Evolutionary conservation across 306 rosid species (phyloP).

Genomic region (Fragaria vesca): DNA sequence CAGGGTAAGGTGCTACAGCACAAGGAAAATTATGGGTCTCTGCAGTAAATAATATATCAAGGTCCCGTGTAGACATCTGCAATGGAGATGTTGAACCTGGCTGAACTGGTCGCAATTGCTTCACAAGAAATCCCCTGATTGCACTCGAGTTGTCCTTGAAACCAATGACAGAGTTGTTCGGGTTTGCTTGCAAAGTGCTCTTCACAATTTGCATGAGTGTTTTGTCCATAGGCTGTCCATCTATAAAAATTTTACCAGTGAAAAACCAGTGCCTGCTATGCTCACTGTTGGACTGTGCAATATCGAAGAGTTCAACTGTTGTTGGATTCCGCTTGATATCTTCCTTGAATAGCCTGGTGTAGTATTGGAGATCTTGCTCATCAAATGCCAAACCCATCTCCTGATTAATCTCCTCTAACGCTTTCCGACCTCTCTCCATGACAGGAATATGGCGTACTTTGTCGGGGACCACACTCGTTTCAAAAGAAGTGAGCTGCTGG

Average conservation of each 20-base stretch:
- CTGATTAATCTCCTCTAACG: conserved; percentile 80
- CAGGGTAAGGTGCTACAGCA: conserved; percentile 97
- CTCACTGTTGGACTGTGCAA: conserved; percentile 92
- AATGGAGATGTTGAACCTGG: conserved; percentile 71
- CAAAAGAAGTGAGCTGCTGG: conserved; percentile 62
- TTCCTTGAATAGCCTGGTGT: conserved; percentile 74
- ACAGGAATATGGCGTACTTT: conserved; percentile 62
- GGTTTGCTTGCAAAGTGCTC: conserved; percentile 77
- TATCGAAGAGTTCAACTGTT: conserved; percentile 82
- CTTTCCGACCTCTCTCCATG: conserved; percentile 76
- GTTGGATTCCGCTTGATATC: conserved; percentile 82
- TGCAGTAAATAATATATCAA: conserved; percentile 83
- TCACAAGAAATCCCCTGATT: conserved; percentile 68
- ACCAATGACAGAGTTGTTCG: conserved; percentile 81
- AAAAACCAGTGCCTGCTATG: conserved; percentile 98
- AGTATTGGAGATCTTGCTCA: conserved; percentile 81
- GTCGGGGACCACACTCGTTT: conserved; percentile 60
- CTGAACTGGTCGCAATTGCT: conserved; percentile 60
- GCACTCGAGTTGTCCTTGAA: conserved; percentile 98
- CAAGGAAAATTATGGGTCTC: conserved; percentile 97
- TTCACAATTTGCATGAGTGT: conserved; percentile 95
- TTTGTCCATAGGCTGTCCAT: conserved; percentile 60
- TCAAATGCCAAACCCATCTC: conserved; percentile 91
- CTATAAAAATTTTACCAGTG: conserved; percentile 69
- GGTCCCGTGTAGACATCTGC: conserved; percentile 32